Evolutionary conservation across 2,329 filamentous ascomycete genomes (phyloP).

Genomic region (Seiridium cupressi): DNA sequence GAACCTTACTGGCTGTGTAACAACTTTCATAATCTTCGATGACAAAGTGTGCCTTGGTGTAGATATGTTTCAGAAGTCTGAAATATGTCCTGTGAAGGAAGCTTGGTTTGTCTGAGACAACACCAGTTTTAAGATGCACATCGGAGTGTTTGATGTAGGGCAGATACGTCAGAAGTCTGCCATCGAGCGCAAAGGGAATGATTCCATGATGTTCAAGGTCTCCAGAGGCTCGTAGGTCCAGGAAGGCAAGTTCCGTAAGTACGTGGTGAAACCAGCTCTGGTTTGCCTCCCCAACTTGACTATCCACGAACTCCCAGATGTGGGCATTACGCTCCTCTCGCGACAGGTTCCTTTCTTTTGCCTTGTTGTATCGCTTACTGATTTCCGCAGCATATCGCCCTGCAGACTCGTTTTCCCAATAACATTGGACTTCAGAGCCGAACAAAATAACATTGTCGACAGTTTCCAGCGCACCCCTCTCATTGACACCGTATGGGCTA

Average conservation of each 20-base stretch:
- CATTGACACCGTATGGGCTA: neutral
- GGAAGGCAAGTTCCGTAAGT: constrained; percentile 14
- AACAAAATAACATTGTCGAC: constrained; percentile 10
- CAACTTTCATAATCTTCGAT: neutral
- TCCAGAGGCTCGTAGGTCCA: neutral
- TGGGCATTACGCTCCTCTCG: too few species aligned
- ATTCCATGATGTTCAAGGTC: neutral
- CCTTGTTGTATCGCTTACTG: neutral
- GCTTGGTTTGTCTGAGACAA: neutral
- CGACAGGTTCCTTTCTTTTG: neutral
- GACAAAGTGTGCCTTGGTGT: neutral
- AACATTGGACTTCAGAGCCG: constrained; percentile 7
- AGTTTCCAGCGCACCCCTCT: neutral
- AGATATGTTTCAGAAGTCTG: constrained; percentile 9
- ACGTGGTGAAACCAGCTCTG: constrained; percentile 11
- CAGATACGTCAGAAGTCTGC: neutral
- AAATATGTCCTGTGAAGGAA: constrained; percentile 10
- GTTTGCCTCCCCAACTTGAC: neutral
- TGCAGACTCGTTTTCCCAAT: constrained; percentile 8
- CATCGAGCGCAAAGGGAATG: constrained; percentile 10
- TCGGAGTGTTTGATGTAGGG: constrained; percentile 5
- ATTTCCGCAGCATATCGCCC: constrained; percentile 2
- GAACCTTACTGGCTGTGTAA: neutral
- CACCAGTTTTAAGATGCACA: constrained; percentile 3
- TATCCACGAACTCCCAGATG: neutral